phyloP scores from a whole-genome alignment of 2,329 filamentous ascomycete genomes.

The Achaetomium macrosporum region DNA sequence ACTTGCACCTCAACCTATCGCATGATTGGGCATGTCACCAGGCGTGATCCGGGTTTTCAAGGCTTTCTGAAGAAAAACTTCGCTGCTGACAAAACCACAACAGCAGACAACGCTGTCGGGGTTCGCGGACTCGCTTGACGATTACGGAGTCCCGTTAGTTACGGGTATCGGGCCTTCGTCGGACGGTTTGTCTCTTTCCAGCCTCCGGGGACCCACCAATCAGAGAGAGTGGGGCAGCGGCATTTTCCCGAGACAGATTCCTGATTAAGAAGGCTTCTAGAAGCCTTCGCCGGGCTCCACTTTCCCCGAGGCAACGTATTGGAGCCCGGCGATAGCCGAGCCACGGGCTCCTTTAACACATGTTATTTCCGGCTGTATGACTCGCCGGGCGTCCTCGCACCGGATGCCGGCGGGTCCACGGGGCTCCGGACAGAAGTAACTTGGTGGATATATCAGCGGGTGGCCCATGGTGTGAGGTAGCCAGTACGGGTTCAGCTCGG shows the following conservation, averaged over 20 bases:
- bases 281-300: constrained; percentile 12
- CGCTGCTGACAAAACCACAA: neutral
- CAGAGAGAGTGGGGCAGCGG: neutral
- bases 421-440: no score
- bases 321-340: no score
- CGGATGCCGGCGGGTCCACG: neutral
- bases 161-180: constrained; percentile 6
- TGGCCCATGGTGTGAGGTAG: no score
- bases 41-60: no score
- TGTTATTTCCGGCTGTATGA: no score
- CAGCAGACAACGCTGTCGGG: neutral
- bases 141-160: neutral
- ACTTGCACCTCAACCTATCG: no score
- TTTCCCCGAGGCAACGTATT: no score
- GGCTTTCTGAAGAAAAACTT: neutral
- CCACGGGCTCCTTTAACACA: no score
- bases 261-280: constrained; percentile 20
- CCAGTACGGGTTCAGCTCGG: no score
- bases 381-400: neutral
- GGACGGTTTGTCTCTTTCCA: constrained; percentile 4
- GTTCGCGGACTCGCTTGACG: neutral
- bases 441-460: no score
- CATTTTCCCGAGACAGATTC: neutral
- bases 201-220: no score
- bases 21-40: no score